Evolutionary conservation across 371 early-diverging fungal genomes (phyloP).

Genomic region (Mucor plumbeus): DNA sequence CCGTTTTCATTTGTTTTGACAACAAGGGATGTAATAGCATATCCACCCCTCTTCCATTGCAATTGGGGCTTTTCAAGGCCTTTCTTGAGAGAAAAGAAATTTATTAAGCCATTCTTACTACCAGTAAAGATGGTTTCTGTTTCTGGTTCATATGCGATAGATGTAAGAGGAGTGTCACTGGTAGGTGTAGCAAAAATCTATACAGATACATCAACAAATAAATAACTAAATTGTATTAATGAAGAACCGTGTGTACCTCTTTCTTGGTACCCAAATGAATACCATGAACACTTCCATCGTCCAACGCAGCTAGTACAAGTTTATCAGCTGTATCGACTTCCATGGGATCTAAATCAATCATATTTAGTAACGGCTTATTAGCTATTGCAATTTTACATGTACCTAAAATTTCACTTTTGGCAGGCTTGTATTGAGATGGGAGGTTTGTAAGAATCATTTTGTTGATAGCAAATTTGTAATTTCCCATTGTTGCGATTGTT

Average conservation of each 20-base stretch:
- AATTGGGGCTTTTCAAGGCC: slow-evolving; percentile 17
- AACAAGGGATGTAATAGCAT: slow-evolving; percentile 33
- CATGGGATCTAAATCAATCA: slow-evolving; percentile 39
- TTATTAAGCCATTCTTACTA: slow-evolving; percentile 29
- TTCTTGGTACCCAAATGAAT: slow-evolving; percentile 59
- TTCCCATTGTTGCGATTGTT: slow-evolving; percentile 47
- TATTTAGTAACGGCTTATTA: background rate
- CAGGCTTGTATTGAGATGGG: slow-evolving; percentile 30
- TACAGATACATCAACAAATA: too few species aligned
- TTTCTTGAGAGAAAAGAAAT: slow-evolving; percentile 21
- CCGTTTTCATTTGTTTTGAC: slow-evolving; percentile 35
- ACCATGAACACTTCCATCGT: slow-evolving; percentile 50
- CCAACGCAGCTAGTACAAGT: slow-evolving; percentile 52
- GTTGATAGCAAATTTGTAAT: slow-evolving; percentile 39
- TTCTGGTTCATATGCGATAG: slow-evolving; percentile 33
- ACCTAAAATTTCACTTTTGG: slow-evolving; percentile 26
- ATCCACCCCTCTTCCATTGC: slow-evolving; percentile 39
- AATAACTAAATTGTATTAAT: background rate
- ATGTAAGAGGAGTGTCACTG: slow-evolving; percentile 16
- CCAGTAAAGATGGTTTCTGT: slow-evolving; percentile 32
- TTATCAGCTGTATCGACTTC: slow-evolving; percentile 61
- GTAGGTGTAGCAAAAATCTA: slow-evolving; percentile 35
- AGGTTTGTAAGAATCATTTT: slow-evolving; percentile 38
- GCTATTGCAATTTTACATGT: background rate
- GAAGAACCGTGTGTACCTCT: slow-evolving; percentile 43